Evolutionary conservation across 2,329 filamentous ascomycete genomes (phyloP), one percentile per base, ranked within the genome.

Genomic region (Aspergillus sp.): DNA sequence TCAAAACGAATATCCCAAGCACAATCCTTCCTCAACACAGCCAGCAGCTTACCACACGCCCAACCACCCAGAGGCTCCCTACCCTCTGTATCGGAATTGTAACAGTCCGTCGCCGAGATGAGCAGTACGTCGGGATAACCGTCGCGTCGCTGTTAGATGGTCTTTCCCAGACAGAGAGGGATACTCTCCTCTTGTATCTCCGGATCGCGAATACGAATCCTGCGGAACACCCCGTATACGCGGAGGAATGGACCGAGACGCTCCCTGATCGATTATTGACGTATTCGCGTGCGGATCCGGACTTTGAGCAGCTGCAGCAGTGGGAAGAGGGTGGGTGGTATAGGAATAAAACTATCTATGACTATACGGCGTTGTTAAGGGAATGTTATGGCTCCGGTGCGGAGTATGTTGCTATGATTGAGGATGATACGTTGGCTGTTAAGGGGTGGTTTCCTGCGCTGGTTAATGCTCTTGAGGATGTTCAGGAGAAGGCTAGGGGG

Each of bases 371-470:
- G 35, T 59, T 80, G 40, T 63, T 80, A 45, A 69, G 71, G 45
- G 68, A 69, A 8, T 80, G 78, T 60, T 64, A 71, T 35, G 65
- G 70, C 21, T 69, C 69, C 2, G 71, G 70, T 14, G 72, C 76
- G 6, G 71, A 71, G 6, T 79, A 79, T 57, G 71, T 78, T 47
- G 71, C 71, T 1, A 74, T 81, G 46, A 60, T 81, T 8, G 78
- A 81, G 59, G 78, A 81, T 57, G 78, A 80, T 59, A 72, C 74
- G 2, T 56, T 81, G 12, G 77, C 77, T 17, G 71, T 76, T 61
- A 75, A 77, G 41, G 77, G 77, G 35, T 81, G 79, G 79, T 77
- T 76, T 56, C 65, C 71, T 21, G 69, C 75, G 12, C 73, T 74
- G 0, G 64, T 76, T 40, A 59, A 67, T 4, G 77, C 70, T 0